Percentiles rank a stretch among this genome's conserved stretches.
phyloP scores from a whole-genome alignment of 2,329 filamentous ascomycete species.

The Chaetomium olivaceum region DNA sequence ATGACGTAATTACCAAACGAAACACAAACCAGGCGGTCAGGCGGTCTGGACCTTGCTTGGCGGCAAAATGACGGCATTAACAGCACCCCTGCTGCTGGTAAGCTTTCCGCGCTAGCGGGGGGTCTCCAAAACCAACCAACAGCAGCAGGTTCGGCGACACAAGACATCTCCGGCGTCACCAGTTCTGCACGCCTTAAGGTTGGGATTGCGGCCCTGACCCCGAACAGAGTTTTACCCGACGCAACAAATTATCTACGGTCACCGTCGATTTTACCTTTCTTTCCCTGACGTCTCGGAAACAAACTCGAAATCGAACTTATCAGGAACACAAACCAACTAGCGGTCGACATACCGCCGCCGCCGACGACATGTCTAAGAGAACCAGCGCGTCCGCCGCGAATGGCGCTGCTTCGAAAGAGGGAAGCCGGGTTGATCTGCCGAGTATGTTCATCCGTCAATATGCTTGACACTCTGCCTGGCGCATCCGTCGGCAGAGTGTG shows the following conservation, averaged over 20 bases:
- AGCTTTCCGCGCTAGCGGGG: background rate
- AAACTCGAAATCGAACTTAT: background rate
- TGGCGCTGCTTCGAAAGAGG: conserved; percentile 46
- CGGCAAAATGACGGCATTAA: conserved; percentile 23
- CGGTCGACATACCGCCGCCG: background rate
- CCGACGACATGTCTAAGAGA: conserved; percentile 62
- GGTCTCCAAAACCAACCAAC: conserved; percentile 19
- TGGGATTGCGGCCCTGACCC: background rate
- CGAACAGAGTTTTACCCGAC: background rate
- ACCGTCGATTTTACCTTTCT: no score
- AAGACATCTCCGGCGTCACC: conserved; percentile 8
- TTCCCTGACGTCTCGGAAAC: background rate
- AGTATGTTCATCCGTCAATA: conserved; percentile 25
- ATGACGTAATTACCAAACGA: conserved; percentile 21
- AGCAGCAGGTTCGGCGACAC: background rate
- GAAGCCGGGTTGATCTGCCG: conserved; percentile 28
- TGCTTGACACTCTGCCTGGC: background rate
- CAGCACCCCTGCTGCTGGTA: conserved; percentile 6
- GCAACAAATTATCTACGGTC: background rate
- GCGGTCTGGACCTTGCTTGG: conserved; percentile 14
- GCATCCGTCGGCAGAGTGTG: conserved; percentile 19
- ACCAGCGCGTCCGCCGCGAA: conserved; percentile 51
- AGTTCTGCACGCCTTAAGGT: background rate
- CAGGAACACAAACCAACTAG: background rate
- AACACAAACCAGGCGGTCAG: conserved; percentile 13